Percentiles rank a stretch among this genome's conserved stretches.
phyloP scores from a whole-genome alignment of 805 yeast species.

The Suhomyces faveliae region DNA sequence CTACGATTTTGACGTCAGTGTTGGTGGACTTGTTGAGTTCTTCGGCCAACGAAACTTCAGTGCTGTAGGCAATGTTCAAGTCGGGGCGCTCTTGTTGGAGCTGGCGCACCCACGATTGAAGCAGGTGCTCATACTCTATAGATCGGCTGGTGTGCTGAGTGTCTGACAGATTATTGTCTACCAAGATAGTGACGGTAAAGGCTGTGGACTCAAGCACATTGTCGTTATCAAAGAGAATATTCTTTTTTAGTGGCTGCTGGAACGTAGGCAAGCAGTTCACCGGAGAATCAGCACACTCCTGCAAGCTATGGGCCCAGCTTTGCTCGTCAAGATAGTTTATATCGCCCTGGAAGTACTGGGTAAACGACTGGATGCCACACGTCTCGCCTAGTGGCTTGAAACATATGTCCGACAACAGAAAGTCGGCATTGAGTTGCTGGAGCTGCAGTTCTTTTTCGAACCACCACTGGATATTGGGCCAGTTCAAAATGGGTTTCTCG shows the following conservation, averaged over 20 bases:
- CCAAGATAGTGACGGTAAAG: conserved; percentile 69
- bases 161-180: conserved; percentile 52
- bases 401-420: conserved; percentile 63
- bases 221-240: conserved; percentile 56
- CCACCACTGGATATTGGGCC: conserved; percentile 85
- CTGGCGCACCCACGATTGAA: conserved; percentile 53
- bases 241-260: conserved; percentile 82
- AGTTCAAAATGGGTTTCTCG: conserved; percentile 58
- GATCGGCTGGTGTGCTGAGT: conserved; percentile 38
- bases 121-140: conserved; percentile 65
- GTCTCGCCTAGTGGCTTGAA: conserved; percentile 76
- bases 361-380: conserved; percentile 83
- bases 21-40: conserved; percentile 81
- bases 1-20: conserved; percentile 69
- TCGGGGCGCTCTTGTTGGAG: conserved; percentile 52
- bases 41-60: conserved; percentile 80
- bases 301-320: conserved; percentile 56
- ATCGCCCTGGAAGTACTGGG: conserved; percentile 81
- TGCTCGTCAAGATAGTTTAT: conserved; percentile 46
- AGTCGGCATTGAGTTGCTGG: conserved; percentile 23
- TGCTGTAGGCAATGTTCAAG: conserved; percentile 66
- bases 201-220: conserved; percentile 65
- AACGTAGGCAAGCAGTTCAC: conserved; percentile 87
- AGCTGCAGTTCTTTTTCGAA: conserved; percentile 65
- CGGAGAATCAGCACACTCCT: conserved; percentile 71